phyloP scores from a whole-genome alignment of 2,329 filamentous ascomycete genomes.

The Mollisiaceae sp. region DNA sequence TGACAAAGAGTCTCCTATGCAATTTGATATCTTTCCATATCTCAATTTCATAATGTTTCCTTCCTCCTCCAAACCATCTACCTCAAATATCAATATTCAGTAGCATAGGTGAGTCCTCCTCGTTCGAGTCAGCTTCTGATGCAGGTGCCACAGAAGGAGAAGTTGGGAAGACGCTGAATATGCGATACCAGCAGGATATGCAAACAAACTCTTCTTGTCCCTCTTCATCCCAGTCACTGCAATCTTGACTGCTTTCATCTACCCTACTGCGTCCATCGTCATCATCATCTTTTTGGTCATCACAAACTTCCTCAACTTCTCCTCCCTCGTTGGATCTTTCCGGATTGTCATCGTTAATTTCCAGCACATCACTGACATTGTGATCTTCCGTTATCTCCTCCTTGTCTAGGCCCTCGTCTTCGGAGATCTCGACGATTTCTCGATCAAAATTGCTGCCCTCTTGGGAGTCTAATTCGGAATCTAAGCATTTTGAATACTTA shows the following conservation, averaged over 20 bases:
- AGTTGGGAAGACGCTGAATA: background rate
- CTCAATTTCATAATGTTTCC: no score
- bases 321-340: background rate
- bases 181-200: background rate
- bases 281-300: background rate
- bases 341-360: background rate
- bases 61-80: no score
- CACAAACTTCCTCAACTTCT: background rate
- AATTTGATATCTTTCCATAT: no score
- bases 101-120: slow-evolving; percentile 1
- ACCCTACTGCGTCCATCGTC: background rate
- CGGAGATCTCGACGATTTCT: background rate
- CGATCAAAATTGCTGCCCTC: background rate
- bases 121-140: slow-evolving; percentile 1
- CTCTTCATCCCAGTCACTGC: background rate
- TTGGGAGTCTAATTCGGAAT: background rate
- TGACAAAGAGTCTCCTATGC: no score
- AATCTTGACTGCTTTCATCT: slow-evolving; percentile 1
- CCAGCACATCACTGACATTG: background rate
- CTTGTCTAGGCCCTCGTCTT: background rate
- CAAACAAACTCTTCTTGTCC: background rate
- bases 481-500: background rate
- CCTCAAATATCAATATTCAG: background rate
- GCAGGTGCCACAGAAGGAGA: background rate
- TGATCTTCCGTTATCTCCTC: background rate